Evolutionary conservation across 1,139 yeast species (phyloP).

Genomic region (Yamadazyma friedrichii): DNA sequence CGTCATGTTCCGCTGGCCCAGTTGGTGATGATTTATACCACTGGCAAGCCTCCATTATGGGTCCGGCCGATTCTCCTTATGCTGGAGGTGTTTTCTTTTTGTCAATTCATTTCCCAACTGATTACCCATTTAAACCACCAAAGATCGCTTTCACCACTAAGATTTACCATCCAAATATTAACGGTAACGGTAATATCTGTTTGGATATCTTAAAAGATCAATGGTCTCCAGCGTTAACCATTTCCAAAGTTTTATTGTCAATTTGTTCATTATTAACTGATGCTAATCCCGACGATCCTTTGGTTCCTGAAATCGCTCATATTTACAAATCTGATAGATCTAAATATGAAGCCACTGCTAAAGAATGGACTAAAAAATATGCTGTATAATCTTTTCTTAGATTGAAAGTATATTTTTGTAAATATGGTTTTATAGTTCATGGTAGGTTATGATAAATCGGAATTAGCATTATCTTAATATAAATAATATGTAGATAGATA

Average conservation of each 20-base stretch:
- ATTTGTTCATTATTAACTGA: constrained; percentile 91
- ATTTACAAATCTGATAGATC: constrained; percentile 92
- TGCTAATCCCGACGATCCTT: constrained; percentile 98
- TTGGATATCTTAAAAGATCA: constrained; percentile 83
- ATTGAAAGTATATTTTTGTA: not conserved
- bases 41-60: constrained; percentile 98
- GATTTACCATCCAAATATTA: constrained; percentile 89
- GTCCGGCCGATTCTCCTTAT: constrained; percentile 91
- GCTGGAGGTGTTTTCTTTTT: constrained; percentile 92
- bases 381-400: constrained; percentile 58
- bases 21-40: constrained; percentile 94
- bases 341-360: constrained; percentile 95
- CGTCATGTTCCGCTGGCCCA: constrained; percentile 99
- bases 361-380: constrained; percentile 98
- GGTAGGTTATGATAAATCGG: constrained; percentile 3
- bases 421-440: constrained; percentile 7
- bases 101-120: constrained; percentile 91
- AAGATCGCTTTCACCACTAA: constrained; percentile 88
- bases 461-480: constrained; percentile 7
- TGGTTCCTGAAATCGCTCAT: constrained; percentile 98
- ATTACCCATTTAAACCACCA: constrained; percentile 93
- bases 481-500: constrained; percentile 7
- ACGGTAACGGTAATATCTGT: constrained; percentile 85
- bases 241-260: constrained; percentile 83
- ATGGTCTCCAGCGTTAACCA: constrained; percentile 90